These are phyloP conservation scores for Carex parvula DNA, from an alignment of 176 grass and related monocot species.

Conservation along the genomic window DNA sequence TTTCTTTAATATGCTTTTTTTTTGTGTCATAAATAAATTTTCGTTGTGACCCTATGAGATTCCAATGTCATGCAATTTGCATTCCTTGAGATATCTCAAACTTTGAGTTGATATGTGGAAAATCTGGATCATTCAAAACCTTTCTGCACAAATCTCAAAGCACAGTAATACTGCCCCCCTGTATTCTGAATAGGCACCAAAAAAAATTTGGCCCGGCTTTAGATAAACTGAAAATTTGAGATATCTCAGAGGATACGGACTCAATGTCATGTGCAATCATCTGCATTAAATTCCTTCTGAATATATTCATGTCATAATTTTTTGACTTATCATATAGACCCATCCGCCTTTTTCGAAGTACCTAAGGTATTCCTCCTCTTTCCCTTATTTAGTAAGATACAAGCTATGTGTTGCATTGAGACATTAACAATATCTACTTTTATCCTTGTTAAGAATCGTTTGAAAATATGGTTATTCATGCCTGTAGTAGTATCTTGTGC, in stretches of 20 bases:
- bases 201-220: no score
- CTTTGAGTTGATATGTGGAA: no score
- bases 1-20: slow-evolving; percentile 10
- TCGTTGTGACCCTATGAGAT: not conserved
- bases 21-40: not conserved
- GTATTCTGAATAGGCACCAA: no score
- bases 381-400: not conserved
- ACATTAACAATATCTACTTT: not conserved
- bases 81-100: no score
- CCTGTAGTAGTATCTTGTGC: not conserved
- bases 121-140: no score
- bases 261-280: not conserved
- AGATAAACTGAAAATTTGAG: no score
- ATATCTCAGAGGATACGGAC: no score
- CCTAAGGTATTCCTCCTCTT: not conserved
- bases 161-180: no score
- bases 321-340: no score
- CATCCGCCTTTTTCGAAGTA: no score
- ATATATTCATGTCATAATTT: not conserved
- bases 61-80: not conserved
- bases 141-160: no score
- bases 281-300: not conserved
- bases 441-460: not conserved
- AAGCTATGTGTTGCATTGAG: not conserved
- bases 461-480: not conserved